phyloP scores from a whole-genome alignment of 2,329 filamentous ascomycete species.

The Aulographum hederae region DNA sequence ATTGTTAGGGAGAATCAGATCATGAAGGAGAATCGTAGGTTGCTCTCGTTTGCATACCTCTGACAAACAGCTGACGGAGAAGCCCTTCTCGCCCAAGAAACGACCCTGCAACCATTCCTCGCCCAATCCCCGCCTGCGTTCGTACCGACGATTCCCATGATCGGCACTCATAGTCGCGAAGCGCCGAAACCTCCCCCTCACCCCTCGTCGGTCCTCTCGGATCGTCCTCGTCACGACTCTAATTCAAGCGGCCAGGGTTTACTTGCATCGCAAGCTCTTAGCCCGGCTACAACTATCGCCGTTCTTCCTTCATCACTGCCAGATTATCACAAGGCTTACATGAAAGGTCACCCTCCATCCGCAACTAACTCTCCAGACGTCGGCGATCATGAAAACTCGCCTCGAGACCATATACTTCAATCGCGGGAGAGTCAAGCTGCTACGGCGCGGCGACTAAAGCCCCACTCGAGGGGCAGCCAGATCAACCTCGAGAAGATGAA shows the following conservation, averaged over 20 bases:
- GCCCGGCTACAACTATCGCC: conserved; percentile 58
- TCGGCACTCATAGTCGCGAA: not conserved
- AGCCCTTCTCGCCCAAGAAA: conserved; percentile 36
- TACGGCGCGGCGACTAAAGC: conserved; percentile 63
- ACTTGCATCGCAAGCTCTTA: conserved; percentile 20
- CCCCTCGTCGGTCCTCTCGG: conserved; percentile 9
- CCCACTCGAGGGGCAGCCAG: conserved; percentile 53
- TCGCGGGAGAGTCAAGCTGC: conserved; percentile 60
- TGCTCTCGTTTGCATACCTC: not conserved
- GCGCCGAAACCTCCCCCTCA: conserved; percentile 4
- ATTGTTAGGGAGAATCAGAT: conserved; percentile 96
- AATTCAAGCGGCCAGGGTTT: conserved; percentile 21
- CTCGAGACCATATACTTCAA: conserved; percentile 22
- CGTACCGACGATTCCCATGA: not conserved
- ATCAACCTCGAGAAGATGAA: conserved; percentile 42
- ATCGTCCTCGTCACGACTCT: conserved; percentile 24
- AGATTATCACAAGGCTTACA: conserved; percentile 76
- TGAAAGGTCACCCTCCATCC: conserved; percentile 42
- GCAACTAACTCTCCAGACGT: not conserved
- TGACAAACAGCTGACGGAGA: not conserved
- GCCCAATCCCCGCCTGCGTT: conserved; percentile 34
- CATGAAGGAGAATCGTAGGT: conserved; percentile 86
- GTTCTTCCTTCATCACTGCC: conserved; percentile 84
- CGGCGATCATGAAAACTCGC: conserved; percentile 8
- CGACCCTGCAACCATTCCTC: conserved; percentile 34